Evolutionary conservation across 208 protist species (phyloP), one percentile per base, ranked within the genome.

Genomic region (Tritrichomonas musculus): DNA sequence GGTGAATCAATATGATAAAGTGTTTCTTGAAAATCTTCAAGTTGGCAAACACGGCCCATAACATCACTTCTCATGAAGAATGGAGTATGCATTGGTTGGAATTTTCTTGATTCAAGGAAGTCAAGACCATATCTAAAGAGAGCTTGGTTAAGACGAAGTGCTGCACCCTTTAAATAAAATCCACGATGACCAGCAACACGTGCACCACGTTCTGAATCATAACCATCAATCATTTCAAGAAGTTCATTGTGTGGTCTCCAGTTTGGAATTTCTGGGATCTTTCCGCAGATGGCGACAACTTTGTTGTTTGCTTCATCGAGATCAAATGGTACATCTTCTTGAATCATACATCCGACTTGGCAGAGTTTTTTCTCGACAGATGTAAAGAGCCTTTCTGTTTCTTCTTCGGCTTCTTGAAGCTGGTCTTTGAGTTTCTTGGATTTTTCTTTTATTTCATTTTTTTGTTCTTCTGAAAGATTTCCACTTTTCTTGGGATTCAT

Each of bases 21-120:
- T 93, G 98, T 97, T 94, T 99, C 99, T 94, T 99, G 98, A 95
- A 99, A 99, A 94, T 99, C 97, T 39, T 96, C 97, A n/a, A 99
- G 97, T 96, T 99, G 98, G 25, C 95, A 96, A 41, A 98, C 97
- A 65, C 98, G 96, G 27, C 94, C 96, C 98, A 99, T 99, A 41
- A 97, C 94, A 8, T 98, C 96, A 95, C 99, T 98, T 94, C 98
- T 98, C 95, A 99, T 99, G 95, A 99, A 99, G 96, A 99, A 99
- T 66, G 99, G 99, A 27, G 99, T 98, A 93, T 99, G 98, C 60
- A 99, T 96, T 30, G 98, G 25, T 77, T 25, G 39, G 82, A 50
- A 94, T 80, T 47, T 57, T 22, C 36, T 13, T 14, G 96, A 96
- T 49, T 95, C 94, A 0, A 99, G 96, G 95, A 99, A 99, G 55